Evolutionary conservation across 768 basidiomycete species (phyloP).

Genomic region (Hypholoma fasciculare): DNA sequence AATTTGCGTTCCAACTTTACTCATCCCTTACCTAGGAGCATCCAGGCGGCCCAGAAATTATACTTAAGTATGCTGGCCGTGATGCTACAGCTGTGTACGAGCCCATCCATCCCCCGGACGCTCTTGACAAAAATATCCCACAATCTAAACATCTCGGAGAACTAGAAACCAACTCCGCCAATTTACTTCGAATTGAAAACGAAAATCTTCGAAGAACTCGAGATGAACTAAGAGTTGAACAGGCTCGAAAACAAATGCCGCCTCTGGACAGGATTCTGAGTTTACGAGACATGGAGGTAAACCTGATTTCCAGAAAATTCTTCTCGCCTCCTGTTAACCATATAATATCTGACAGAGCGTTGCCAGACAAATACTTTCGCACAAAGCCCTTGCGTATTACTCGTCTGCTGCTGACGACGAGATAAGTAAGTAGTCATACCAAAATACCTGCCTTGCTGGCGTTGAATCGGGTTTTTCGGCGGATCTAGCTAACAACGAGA

Average conservation of each 20-base stretch:
- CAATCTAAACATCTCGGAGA: constrained; percentile 72
- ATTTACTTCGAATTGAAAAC: constrained; percentile 33
- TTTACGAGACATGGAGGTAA: constrained; percentile 82
- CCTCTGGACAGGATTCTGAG: constrained; percentile 71
- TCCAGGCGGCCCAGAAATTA: constrained; percentile 81
- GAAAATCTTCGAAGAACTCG: constrained; percentile 53
- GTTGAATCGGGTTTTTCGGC: constrained; percentile 9
- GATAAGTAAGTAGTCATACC: constrained; percentile 50
- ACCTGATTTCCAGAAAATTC: constrained; percentile 3
- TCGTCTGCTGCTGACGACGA: constrained; percentile 86
- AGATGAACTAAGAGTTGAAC: constrained; percentile 69
- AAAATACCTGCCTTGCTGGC: constrained; percentile 6
- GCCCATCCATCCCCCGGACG: constrained; percentile 84
- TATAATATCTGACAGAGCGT: constrained; percentile 45
- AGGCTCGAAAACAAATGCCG: constrained; percentile 60
- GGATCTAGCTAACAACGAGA: constrained; percentile 58
- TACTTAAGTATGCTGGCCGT: constrained; percentile 80
- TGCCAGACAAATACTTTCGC: constrained; percentile 69
- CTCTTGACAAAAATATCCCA: constrained; percentile 71
- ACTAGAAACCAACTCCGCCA: constrained; percentile 48
- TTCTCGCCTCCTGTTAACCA: background rate
- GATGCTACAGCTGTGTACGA: constrained; percentile 81
- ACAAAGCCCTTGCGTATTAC: constrained; percentile 83
- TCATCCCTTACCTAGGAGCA: constrained; percentile 49
- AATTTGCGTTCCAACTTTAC: background rate